These are phyloP conservation scores for Vicia faba DNA, from an alignment of 306 rosid genomes.

Conservation along the genomic window DNA sequence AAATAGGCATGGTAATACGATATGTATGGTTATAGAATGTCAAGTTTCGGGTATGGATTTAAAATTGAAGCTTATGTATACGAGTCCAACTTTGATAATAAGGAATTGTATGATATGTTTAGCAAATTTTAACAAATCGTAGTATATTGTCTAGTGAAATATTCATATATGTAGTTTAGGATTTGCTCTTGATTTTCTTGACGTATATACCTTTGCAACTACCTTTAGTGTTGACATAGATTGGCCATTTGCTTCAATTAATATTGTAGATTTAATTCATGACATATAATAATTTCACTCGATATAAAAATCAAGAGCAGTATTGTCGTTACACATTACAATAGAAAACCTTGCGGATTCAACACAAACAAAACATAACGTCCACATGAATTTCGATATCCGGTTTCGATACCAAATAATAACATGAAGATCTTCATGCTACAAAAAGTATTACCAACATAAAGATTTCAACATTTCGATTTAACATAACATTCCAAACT, in stretches of 20 bases:
- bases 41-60: not conserved
- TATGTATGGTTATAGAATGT: not conserved
- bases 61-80: not conserved
- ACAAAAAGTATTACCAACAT: no score
- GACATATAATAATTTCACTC: no score
- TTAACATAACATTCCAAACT: no score
- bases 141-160: not conserved
- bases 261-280: not conserved
- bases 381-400: no score
- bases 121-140: no score
- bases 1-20: slow-evolving; percentile 2
- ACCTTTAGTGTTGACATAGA: not conserved
- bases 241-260: not conserved
- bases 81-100: not conserved
- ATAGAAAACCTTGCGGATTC: no score
- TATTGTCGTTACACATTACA: no score
- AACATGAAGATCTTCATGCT: no score
- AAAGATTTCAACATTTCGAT: no score
- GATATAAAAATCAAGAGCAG: no score
- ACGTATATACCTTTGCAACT: not conserved
- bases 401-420: no score
- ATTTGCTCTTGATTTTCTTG: not conserved
- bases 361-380: no score
- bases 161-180: not conserved
- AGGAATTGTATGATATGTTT: not conserved